These are phyloP conservation scores for Haplosporangium sp. DNA, from an alignment of 371 early-diverging fungal species.

Conservation along the genomic window DNA sequence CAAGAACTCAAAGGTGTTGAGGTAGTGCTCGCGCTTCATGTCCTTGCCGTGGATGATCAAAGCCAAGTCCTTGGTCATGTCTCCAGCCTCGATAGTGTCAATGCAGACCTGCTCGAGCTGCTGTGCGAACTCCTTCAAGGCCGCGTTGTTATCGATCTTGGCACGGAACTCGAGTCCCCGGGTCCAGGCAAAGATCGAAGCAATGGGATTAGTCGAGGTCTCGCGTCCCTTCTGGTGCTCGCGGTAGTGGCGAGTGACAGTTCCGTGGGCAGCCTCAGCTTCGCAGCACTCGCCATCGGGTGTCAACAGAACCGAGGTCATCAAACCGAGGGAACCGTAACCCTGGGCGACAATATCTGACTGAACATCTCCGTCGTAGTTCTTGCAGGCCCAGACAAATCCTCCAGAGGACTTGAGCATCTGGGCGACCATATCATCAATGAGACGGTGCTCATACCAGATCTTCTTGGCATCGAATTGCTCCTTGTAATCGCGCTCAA, in stretches of 20 bases:
- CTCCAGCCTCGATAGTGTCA: conserved; percentile 80
- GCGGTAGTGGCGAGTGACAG: conserved; percentile 95
- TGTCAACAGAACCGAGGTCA: conserved; percentile 93
- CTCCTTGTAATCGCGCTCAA: conserved; percentile 73
- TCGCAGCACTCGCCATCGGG: conserved; percentile 93
- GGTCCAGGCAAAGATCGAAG: conserved; percentile 95
- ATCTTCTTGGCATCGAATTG: conserved; percentile 76
- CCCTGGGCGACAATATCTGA: conserved; percentile 94
- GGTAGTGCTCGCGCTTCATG: conserved; percentile 75
- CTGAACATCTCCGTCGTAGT: conserved; percentile 94
- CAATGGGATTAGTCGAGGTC: conserved; percentile 94
- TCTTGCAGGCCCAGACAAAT: conserved; percentile 94
- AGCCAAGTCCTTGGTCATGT: conserved; percentile 97
- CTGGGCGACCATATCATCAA: conserved; percentile 98
- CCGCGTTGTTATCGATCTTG: conserved; percentile 83
- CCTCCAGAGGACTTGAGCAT: conserved; percentile 92
- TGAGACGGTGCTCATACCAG: conserved; percentile 95
- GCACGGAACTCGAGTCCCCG: conserved; percentile 93
- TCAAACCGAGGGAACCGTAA: conserved; percentile 87
- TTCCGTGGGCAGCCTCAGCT: conserved; percentile 96
- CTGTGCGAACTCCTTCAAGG: conserved; percentile 71
- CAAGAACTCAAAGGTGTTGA: conserved; percentile 83
- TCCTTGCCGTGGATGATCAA: conserved; percentile 85
- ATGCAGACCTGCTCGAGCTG: conserved; percentile 88
- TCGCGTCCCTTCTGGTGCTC: conserved; percentile 91